Evolutionary conservation across 768 basidiomycete genomes (phyloP).

Genomic region (Phylloporus sp.): DNA sequence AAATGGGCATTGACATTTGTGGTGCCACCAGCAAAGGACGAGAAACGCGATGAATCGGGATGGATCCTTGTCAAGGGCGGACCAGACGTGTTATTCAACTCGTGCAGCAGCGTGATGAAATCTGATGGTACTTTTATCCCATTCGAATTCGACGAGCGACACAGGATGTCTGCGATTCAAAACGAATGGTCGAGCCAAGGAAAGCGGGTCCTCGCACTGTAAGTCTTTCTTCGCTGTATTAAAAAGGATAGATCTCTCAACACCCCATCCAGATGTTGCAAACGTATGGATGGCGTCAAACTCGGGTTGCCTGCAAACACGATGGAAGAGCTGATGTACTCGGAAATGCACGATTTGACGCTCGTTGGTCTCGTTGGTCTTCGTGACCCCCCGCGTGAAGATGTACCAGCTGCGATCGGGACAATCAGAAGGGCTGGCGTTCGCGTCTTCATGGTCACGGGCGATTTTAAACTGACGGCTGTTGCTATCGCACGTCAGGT

Average conservation of each 20-base stretch:
- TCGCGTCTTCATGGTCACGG: slow-evolving; percentile 55
- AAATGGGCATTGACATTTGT: slow-evolving; percentile 54
- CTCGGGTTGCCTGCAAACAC: slow-evolving; percentile 20
- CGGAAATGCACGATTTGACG: slow-evolving; percentile 36
- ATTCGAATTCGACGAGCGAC: slow-evolving; percentile 23
- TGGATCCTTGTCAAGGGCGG: slow-evolving; percentile 55
- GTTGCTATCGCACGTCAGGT: slow-evolving; percentile 49
- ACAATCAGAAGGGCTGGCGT: slow-evolving; percentile 49
- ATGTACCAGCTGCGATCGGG: slow-evolving; percentile 43
- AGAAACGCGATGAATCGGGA: slow-evolving; percentile 5
- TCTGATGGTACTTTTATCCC: slow-evolving; percentile 32
- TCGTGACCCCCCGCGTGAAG: slow-evolving; percentile 55
- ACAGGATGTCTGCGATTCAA: slow-evolving; percentile 28
- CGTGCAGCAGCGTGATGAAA: slow-evolving; percentile 34
- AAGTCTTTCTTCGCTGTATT: background rate
- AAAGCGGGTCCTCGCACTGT: slow-evolving; percentile 51
- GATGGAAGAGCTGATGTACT: slow-evolving; percentile 38
- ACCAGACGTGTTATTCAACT: slow-evolving; percentile 48
- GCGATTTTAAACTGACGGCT: slow-evolving; percentile 53
- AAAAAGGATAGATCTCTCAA: background rate
- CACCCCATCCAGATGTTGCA: slow-evolving; percentile 25
- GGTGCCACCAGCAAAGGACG: slow-evolving; percentile 1
- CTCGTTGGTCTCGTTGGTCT: slow-evolving; percentile 53
- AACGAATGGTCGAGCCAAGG: slow-evolving; percentile 46
- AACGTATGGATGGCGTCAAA: slow-evolving; percentile 20